Conservation (phyloP, 1,284 basidiomycete species). For the Sparassis latifolia region DNA sequence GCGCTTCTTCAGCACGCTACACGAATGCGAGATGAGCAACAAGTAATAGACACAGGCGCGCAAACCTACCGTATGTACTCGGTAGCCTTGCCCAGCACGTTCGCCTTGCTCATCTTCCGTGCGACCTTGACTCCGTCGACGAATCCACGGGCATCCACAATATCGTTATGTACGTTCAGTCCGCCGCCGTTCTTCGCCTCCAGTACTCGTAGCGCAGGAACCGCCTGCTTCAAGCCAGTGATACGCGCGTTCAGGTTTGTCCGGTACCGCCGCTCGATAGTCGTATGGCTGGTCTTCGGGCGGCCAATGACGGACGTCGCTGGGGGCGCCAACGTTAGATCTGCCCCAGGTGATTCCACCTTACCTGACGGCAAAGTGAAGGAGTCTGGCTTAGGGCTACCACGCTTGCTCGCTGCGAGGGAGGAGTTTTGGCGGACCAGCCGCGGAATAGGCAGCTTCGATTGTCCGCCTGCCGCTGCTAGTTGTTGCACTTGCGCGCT, state of each 20-base stretch:
- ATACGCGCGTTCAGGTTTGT: conserved; percentile 90
- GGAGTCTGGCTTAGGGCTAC: conserved; percentile 26
- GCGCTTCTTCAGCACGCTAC: conserved; percentile 66
- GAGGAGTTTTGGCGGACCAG: conserved; percentile 21
- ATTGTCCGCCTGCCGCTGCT: conserved; percentile 22
- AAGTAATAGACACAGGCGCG: not conserved
- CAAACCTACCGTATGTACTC: conserved; percentile 62
- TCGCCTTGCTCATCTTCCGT: conserved; percentile 79
- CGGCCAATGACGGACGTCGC: conserved; percentile 33
- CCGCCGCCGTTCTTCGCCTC: conserved; percentile 32
- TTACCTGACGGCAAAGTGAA: conserved; percentile 25
- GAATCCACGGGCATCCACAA: conserved; percentile 68
- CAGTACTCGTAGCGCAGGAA: conserved; percentile 75
- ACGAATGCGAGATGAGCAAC: not conserved
- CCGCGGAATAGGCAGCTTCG: conserved; percentile 30
- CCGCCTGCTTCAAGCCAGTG: conserved; percentile 73
- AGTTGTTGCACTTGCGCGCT: conserved; percentile 27
- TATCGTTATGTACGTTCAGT: conserved; percentile 35
- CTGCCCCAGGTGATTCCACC: conserved; percentile 13
- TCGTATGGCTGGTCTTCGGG: conserved; percentile 86
- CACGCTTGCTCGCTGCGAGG: conserved; percentile 12
- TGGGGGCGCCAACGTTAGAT: conserved; percentile 12
- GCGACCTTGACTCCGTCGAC: conserved; percentile 81
- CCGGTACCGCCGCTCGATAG: conserved; percentile 84
- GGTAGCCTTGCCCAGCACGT: conserved; percentile 75